Conservation (phyloP, 768 basidiomycete species). For the Cystofilobasidium macerans region DNA sequence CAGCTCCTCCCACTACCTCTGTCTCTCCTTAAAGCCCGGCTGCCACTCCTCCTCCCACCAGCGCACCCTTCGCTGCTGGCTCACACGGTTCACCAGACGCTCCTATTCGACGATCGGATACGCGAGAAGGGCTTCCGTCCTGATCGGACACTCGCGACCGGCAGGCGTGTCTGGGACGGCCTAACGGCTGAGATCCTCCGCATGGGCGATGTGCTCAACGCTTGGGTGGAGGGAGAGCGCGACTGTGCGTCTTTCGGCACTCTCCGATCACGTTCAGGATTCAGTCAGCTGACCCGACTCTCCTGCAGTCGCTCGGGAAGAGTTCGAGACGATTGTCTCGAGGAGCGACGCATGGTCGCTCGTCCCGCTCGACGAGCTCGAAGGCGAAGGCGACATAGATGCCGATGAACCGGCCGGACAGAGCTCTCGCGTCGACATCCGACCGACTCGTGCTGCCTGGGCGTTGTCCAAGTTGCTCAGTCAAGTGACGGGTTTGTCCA, state of each 20-base stretch:
- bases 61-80: conserved; percentile 70
- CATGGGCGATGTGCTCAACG: conserved; percentile 75
- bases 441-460: conserved; percentile 64
- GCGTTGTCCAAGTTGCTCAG: conserved; percentile 72
- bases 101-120: conserved; percentile 72
- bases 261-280: not conserved
- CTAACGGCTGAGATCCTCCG: conserved; percentile 71
- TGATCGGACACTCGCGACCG: conserved; percentile 44
- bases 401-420: conserved; percentile 42
- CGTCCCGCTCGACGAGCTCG: conserved; percentile 32
- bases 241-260: conserved; percentile 50
- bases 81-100: conserved; percentile 86
- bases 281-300: not conserved
- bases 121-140: conserved; percentile 62
- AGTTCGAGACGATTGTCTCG: conserved; percentile 73
- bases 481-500: conserved; percentile 67
- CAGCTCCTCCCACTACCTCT: conserved; percentile 66
- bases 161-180: conserved; percentile 54
- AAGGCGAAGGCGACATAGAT: conserved; percentile 43
- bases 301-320: conserved; percentile 64
- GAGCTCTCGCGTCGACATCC: conserved; percentile 35
- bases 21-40: conserved; percentile 60
- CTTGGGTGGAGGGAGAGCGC: conserved; percentile 82
- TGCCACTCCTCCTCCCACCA: conserved; percentile 55
- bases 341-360: conserved; percentile 77